Percentiles rank a stretch among this genome's conserved stretches.
These are phyloP conservation scores for Hypoxylon sp. DNA, from an alignment of 2,329 filamentous ascomycete genomes.

Conservation along the genomic window DNA sequence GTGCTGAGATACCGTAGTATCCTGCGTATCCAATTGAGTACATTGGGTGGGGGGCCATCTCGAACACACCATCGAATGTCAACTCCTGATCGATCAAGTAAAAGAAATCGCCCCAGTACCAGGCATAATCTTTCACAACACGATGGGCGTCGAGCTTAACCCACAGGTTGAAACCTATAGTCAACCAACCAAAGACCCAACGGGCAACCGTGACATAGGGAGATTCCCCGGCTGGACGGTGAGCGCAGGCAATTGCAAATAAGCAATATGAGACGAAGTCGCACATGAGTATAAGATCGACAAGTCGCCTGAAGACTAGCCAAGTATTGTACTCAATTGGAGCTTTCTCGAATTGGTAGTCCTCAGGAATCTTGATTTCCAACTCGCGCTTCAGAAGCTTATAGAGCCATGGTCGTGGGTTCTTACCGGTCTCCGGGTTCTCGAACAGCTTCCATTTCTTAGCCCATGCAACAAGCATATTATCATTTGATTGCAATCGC, in stretches of 20 bases:
- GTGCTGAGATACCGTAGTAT: constrained; percentile 98
- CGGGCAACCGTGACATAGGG: constrained; percentile 77
- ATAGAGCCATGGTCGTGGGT: constrained; percentile 87
- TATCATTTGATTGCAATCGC: constrained; percentile 90
- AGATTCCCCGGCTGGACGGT: constrained; percentile 80
- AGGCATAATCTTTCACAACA: constrained; percentile 98
- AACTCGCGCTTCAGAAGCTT: constrained; percentile 87
- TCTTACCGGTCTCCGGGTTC: constrained; percentile 82
- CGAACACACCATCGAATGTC: constrained; percentile 98
- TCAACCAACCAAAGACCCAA: constrained; percentile 82
- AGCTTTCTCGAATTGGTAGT: constrained; percentile 94
- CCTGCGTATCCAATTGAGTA: constrained; percentile 98
- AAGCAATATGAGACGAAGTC: constrained; percentile 98
- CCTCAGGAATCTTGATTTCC: constrained; percentile 92
- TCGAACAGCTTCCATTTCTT: constrained; percentile 89
- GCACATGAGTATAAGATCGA: constrained; percentile 98
- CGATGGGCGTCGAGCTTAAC: constrained; percentile 98
- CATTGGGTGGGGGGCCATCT: constrained; percentile 99
- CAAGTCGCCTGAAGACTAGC: constrained; percentile 94
- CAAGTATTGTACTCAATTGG: constrained; percentile 99
- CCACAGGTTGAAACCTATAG: constrained; percentile 97
- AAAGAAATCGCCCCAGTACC: constrained; percentile 99
- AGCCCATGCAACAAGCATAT: constrained; percentile 88
- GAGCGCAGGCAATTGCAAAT: constrained; percentile 90
- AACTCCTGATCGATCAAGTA: constrained; percentile 97